phyloP scores from a whole-genome alignment of 306 rosid species.

The Echinosophora koreensis region DNA sequence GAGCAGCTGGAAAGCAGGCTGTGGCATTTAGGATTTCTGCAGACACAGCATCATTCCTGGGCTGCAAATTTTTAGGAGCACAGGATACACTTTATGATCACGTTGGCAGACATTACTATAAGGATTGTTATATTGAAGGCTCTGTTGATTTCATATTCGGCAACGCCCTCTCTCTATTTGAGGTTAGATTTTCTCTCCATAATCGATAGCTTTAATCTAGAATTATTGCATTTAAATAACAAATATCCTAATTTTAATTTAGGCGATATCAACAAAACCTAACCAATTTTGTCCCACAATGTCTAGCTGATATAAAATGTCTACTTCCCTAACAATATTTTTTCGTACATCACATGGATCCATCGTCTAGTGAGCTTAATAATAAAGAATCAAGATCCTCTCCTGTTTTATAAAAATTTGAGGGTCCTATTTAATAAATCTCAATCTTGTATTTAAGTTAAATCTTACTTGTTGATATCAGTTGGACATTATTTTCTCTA shows the following conservation, averaged over 20 bases:
- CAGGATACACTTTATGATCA: conserved; percentile 97
- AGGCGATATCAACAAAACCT: not conserved
- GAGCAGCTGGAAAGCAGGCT: conserved; percentile 89
- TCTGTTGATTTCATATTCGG: conserved; percentile 99
- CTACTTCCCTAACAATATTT: no score
- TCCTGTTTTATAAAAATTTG: no score
- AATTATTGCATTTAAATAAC: not conserved
- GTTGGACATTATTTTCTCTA: no score
- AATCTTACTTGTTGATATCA: no score
- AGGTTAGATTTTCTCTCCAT: conserved; percentile 56
- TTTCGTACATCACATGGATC: no score
- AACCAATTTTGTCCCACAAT: not conserved
- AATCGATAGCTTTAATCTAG: not conserved
- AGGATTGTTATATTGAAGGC: conserved; percentile 97
- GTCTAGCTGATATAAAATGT: no score
- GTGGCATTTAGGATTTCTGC: conserved; percentile 96
- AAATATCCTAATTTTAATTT: not conserved
- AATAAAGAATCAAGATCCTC: no score
- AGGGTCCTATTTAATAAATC: no score
- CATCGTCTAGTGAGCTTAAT: not conserved
- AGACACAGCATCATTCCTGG: conserved; percentile 80
- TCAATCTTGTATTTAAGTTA: no score
- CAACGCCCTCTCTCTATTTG: conserved; percentile 80
- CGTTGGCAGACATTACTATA: conserved; percentile 89
- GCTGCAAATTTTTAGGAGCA: conserved; percentile 89